Evolutionary conservation across 1,284 basidiomycete species (phyloP).

Genomic region (Fomitopsis palustris): DNA sequence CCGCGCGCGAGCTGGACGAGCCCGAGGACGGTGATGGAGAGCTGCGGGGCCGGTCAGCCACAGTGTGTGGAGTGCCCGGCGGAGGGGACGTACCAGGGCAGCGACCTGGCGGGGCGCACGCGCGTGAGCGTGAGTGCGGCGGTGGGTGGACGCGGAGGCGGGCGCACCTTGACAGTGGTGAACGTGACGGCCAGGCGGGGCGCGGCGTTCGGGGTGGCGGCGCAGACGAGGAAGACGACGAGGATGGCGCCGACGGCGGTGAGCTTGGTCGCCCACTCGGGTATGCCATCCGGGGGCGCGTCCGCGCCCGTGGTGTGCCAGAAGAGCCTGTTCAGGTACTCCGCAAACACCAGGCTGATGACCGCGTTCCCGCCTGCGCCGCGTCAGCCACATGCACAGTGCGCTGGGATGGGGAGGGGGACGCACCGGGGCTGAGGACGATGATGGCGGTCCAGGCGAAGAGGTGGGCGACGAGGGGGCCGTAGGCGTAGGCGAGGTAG

Average conservation of each 20-base stretch:
- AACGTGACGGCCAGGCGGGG: conserved; percentile 83
- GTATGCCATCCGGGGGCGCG: conserved; percentile 73
- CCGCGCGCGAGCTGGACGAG: conserved; percentile 72
- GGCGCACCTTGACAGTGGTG: conserved; percentile 78
- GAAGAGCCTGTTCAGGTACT: conserved; percentile 84
- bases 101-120: conserved; percentile 39
- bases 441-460: conserved; percentile 91
- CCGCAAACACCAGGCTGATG: conserved; percentile 71
- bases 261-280: conserved; percentile 89
- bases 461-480: conserved; percentile 81
- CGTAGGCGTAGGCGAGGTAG: conserved; percentile 87
- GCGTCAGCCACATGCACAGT: neutral
- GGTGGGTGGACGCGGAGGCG: neutral
- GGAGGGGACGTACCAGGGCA: conserved; percentile 44
- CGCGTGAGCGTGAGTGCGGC: neutral
- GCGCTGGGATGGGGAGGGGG: neutral
- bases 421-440: conserved; percentile 78
- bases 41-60: conserved; percentile 33
- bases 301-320: conserved; percentile 62
- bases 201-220: conserved; percentile 77
- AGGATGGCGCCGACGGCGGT: conserved; percentile 76
- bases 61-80: neutral
- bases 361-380: conserved; percentile 60
- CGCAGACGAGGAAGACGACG: conserved; percentile 72
- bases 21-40: conserved; percentile 70